Evolutionary conservation across 2,329 filamentous ascomycete species (phyloP).

Genomic region (Corniculantispora saksenae): DNA sequence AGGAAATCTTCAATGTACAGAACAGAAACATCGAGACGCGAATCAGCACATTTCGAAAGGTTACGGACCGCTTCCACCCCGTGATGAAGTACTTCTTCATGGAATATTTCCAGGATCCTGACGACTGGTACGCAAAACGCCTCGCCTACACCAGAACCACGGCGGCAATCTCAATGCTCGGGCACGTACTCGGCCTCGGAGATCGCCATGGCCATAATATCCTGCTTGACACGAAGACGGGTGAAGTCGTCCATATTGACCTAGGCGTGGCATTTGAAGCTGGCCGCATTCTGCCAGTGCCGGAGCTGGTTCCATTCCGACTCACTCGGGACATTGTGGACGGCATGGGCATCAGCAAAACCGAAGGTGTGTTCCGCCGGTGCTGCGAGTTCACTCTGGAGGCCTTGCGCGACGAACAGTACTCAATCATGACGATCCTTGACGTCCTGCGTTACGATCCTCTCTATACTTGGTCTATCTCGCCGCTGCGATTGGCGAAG

Average conservation of each 20-base stretch:
- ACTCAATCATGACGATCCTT: conserved; percentile 97
- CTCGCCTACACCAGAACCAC: conserved; percentile 92
- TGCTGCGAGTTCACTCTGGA: conserved; percentile 98
- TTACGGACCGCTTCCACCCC: conserved; percentile 81
- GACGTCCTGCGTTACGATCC: conserved; percentile 98
- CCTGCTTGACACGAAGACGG: conserved; percentile 82
- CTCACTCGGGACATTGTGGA: conserved; percentile 93
- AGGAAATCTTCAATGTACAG: conserved; percentile 75
- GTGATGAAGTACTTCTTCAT: conserved; percentile 98
- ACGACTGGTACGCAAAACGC: conserved; percentile 91
- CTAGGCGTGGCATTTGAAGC: conserved; percentile 96
- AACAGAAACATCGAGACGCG: conserved; percentile 69
- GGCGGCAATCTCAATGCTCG: conserved; percentile 91
- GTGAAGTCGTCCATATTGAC: conserved; percentile 96
- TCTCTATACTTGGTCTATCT: conserved; percentile 92
- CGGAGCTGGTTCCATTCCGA: conserved; percentile 93
- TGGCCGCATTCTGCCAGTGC: conserved; percentile 90
- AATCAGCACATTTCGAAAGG: conserved; percentile 72
- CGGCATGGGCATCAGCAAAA: conserved; percentile 93
- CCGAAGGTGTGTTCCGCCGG: conserved; percentile 94
- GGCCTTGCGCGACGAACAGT: conserved; percentile 89
- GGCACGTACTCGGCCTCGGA: conserved; percentile 87
- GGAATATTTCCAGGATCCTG: conserved; percentile 88
- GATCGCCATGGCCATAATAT: conserved; percentile 98
- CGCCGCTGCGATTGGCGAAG: conserved; percentile 65